These are phyloP conservation scores for Phylloporus scabripes DNA, from an alignment of 768 basidiomycete species.

Conservation along the genomic window DNA sequence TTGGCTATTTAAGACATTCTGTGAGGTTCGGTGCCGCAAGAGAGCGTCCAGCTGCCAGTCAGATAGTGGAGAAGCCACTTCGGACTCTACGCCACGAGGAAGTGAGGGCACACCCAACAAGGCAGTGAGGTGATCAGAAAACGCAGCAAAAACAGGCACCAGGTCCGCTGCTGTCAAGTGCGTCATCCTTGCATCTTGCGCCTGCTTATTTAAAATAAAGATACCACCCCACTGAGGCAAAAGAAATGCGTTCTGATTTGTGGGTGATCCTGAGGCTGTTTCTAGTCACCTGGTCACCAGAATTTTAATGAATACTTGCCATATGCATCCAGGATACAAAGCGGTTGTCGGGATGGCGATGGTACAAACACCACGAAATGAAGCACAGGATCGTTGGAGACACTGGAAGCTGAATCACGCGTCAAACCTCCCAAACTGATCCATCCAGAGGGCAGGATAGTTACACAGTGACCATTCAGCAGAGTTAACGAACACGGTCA, in stretches of 20 bases:
- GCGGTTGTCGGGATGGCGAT: slow-evolving; percentile 57
- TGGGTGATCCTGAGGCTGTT: slow-evolving; percentile 37
- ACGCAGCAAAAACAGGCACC: slow-evolving; percentile 51
- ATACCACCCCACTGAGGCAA: slow-evolving; percentile 95
- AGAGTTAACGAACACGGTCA: slow-evolving; percentile 92
- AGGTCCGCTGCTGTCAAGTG: slow-evolving; percentile 39
- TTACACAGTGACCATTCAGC: slow-evolving; percentile 93
- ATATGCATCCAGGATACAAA: slow-evolving; percentile 55
- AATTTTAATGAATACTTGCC: slow-evolving; percentile 32
- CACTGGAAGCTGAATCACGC: slow-evolving; percentile 66
- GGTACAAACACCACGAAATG: slow-evolving; percentile 92
- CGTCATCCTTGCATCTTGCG: slow-evolving; percentile 19
- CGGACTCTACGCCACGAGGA: slow-evolving; percentile 41
- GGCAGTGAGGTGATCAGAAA: slow-evolving; percentile 64
- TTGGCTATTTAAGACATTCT: slow-evolving; percentile 61
- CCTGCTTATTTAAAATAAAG: slow-evolving; percentile 61
- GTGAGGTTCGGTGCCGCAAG: slow-evolving; percentile 58
- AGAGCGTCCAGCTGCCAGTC: slow-evolving; percentile 83
- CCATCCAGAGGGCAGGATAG: slow-evolving; percentile 15
- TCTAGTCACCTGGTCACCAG: slow-evolving; percentile 7
- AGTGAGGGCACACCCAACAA: slow-evolving; percentile 77
- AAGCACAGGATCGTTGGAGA: slow-evolving; percentile 88
- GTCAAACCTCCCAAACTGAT: slow-evolving; percentile 4
- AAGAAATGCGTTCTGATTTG: slow-evolving; percentile 66
- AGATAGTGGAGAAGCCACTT: slow-evolving; percentile 35